Evolutionary conservation across 495 filamentous ascomycete species (phyloP).

Genomic region (Aspergillus coremiiformis): DNA sequence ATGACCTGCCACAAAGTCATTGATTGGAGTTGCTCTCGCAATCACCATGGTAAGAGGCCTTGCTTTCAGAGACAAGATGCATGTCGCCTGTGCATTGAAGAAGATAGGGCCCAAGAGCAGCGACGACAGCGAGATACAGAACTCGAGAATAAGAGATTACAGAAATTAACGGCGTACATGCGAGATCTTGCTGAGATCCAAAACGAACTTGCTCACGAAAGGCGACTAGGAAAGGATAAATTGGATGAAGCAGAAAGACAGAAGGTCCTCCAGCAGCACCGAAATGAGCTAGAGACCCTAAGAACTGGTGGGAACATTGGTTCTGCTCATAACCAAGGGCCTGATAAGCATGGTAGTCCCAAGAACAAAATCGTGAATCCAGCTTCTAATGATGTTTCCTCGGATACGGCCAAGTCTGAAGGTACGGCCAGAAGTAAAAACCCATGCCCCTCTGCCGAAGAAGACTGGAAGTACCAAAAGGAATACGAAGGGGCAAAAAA

Average conservation of each 20-base stretch:
- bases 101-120: conserved; percentile 31
- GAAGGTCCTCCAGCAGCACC: too few species aligned
- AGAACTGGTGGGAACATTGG: too few species aligned
- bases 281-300: too few species aligned
- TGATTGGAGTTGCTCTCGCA: conserved; percentile 41
- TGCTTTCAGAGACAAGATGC: conserved; percentile 25
- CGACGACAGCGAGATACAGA: conserved; percentile 44
- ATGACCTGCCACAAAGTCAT: conserved; percentile 47
- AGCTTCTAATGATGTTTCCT: too few species aligned
- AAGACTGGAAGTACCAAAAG: conserved; percentile 59
- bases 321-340: too few species aligned
- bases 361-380: too few species aligned
- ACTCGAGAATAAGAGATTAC: conserved; percentile 44
- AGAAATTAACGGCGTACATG: conserved; percentile 44
- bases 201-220: conserved; percentile 49
- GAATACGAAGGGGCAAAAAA: conserved; percentile 40
- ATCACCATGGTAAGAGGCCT: conserved; percentile 38
- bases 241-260: too few species aligned
- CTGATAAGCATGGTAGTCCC: too few species aligned
- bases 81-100: conserved; percentile 39
- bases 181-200: conserved; percentile 46
- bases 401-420: too few species aligned
- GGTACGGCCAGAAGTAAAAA: too few species aligned
- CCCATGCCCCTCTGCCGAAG: too few species aligned
- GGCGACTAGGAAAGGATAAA: too few species aligned